Base-by-base conservation (phyloP, 108 stramenopile species). In the Cylindrotheca fusiformis region DNA sequence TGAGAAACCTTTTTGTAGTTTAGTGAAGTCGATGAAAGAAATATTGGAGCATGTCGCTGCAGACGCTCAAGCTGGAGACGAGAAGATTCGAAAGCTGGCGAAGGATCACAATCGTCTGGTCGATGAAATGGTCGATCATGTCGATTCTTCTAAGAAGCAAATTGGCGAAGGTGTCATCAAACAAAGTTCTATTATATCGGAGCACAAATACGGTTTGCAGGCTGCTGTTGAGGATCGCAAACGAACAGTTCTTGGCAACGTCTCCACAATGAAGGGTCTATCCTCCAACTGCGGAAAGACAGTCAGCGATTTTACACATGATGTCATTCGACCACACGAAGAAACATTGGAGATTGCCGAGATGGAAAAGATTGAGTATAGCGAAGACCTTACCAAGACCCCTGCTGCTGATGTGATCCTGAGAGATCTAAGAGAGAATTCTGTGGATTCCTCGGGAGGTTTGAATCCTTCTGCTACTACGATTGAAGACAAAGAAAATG, bases 361-460 rank as follows among this genome's bases (percentile, higher is more conserved):
- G 17, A 78, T 46, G 62, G 68, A 55, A 22, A 55, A 67, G 10
- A 58, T 67, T 48, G 53, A 65, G 1, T 80, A 68, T 63, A 68
- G 48, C 48, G 41, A 65, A 27, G 41, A 67, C 10, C 51, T 87
- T 8, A 69, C 81, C 25, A 63, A 69, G 8, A 87, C 85, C 30
- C 80, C 82, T 10, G 49, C 71, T 10, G 71, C 72, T 25, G 57
- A 59, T 2, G 51, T 55, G 10, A 76, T 87, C 30, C 60, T 85
- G 18, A 36, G 62, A 41, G 71, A 18, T 31, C 8, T 70, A n/a
- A 10, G 21, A 8, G 21, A 51, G 49, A 4, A 48, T 32, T n/a
- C n/a, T n/a, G n/a, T n/a, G n/a, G n/a, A n/a, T n/a, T n/a, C n/a
- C n/a, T n/a, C n/a, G n/a, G n/a, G n/a, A n/a, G n/a, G n/a, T n/a